Evolutionary conservation across 2,329 filamentous ascomycete species (phyloP), one percentile per base, ranked within the genome.

Genomic region (Aspergillus viridinutans): DNA sequence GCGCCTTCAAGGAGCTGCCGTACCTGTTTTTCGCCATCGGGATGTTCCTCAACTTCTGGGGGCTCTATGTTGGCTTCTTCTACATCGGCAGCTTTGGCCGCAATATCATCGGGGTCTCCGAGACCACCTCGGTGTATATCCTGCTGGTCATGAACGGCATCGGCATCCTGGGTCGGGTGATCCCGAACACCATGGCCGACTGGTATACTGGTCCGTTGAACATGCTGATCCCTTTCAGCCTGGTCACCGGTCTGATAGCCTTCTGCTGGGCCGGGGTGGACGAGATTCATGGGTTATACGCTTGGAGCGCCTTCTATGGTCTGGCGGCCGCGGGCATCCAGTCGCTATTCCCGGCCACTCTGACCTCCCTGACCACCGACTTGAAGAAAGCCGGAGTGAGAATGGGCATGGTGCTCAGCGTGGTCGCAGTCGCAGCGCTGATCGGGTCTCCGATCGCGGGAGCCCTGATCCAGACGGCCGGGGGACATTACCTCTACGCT

Each of bases 71-170:
- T 61, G 80, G 76, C 2, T 83, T 78, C 63, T 83, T 82, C 59
- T 77, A 78, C 60, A 68, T 79, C 28, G 73, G 73, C 28, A 75
- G 70, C 50, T 79, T 76, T 62, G 72, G 68, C 47, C 72, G 70
- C 32, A 63, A 72, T 25, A 62, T 74, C 48, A 70, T 80, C 43
- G 73, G 73, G 2, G 65, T 80, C 2, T 70, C 74, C 0, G 72
- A 78, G 53, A 65, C 71, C 1, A 72, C 74, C 52, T 79, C 84
- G 4, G 79, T 89, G 51, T 81, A 86, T 64, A 69, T 90, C 7
- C 74, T 90, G 12, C 77, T 89, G 26, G 75, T 89, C 3, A 76
- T 89, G 66, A 90, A 90, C 70, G 85, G 82, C 21, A 77, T 85
- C 10, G 85, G 86, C 1, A 56, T 84, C 14, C 56, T 83, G 2